Evolutionary conservation across 1,284 basidiomycete species (phyloP), one percentile per base, ranked within the genome.

Genomic region (Trichosporon coremiiforme): DNA sequence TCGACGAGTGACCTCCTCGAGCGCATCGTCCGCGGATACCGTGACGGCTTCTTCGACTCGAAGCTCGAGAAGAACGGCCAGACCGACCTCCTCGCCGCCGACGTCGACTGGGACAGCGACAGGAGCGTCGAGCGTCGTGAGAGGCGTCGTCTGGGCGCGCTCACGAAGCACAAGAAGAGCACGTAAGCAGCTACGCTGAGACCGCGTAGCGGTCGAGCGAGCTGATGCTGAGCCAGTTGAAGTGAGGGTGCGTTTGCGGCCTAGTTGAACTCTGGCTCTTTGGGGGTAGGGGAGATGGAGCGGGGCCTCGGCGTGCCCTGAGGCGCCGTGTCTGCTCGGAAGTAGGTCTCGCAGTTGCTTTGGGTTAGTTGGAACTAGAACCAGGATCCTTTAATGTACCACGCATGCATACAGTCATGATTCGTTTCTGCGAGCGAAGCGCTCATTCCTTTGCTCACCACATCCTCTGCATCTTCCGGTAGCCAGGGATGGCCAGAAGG

Each of bases 1-100:
- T 97, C 94, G 29, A 99, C 96, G 0, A 96, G 94, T 0, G 92
- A 94, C 66, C 87, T 98, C 12, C 87, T 99, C 62, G 93, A 94
- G 80, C 90, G 95, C 41, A 94, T 97, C 77, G 90, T 96, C 53
- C 87, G 88, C 33, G 90, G 91, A 17, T 94, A 94, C 83, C 87
- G 92, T 38, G 88, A 88, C 68, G 86, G 93, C 15, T 89, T 91
- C 76, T 94, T 97, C 80, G 96, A 98, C 81, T 88, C 87, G 66
- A 98, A 98, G 85, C 85, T 98, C 57, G 88, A 88, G 75, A 95
- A 91, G 77, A 85, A 84, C 68, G 84, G 84, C 15, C 82, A 82
- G 72, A 80, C 80, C 1, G 84, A 85, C 69, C 70, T 85, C 45
- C 69, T 81, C 35, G 84, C 84, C 7, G 79, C 80, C 13, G 80